Conservation (phyloP, 208 protist genomes). For the Trypanosoma lewisi region DNA sequence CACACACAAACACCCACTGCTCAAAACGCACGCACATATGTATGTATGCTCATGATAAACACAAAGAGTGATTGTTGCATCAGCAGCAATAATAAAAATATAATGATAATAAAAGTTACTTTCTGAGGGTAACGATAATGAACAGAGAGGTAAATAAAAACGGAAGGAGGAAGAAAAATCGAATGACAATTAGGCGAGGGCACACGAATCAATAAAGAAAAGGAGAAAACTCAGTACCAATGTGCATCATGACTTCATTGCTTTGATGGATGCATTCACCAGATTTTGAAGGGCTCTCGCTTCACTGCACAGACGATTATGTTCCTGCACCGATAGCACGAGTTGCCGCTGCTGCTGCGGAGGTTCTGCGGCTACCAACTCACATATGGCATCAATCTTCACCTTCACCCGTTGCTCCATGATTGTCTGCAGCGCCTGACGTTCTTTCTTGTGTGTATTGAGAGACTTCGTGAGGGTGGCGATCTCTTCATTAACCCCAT, state of each 20-base stretch:
- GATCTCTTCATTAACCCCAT: conserved; percentile 24
- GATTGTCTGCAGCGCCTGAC: conserved; percentile 80
- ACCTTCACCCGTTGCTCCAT: conserved; percentile 80
- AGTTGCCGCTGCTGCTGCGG: no score
- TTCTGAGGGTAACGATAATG: no score
- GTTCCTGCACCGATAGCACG: conserved; percentile 7
- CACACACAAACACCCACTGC: background rate
- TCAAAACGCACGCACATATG: background rate
- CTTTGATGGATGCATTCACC: conserved; percentile 67
- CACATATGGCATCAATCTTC: conserved; percentile 76
- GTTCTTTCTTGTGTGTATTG: conserved; percentile 70
- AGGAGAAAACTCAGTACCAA: background rate
- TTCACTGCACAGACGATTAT: conserved; percentile 29
- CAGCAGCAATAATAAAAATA: no score
- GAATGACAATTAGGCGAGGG: background rate
- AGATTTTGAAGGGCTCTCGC: conserved; percentile 56
- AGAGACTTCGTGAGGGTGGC: conserved; percentile 17
- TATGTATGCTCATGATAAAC: conserved; percentile 5
- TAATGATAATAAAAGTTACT: no score
- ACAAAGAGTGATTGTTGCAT: background rate
- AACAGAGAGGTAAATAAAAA: no score
- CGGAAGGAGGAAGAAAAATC: background rate
- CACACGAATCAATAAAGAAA: no score
- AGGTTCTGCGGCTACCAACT: conserved; percentile 20
- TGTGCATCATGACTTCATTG: conserved; percentile 48